phyloP scores from a whole-genome alignment of 2,329 filamentous ascomycete species.

The Cryphonectria japonica region DNA sequence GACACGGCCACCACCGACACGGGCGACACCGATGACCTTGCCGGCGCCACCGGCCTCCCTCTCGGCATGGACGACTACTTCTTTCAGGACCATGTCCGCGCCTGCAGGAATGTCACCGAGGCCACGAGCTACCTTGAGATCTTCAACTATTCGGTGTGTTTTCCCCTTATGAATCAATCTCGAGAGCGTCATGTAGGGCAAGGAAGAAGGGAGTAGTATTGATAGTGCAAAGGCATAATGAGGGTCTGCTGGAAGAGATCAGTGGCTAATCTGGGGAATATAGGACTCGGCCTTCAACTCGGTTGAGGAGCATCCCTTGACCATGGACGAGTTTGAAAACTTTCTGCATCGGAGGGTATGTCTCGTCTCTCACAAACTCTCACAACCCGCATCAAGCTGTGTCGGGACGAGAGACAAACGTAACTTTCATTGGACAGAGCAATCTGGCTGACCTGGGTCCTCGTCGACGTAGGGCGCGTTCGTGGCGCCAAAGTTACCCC shows the following conservation, averaged over 20 bases:
- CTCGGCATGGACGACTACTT: slow-evolving; percentile 61
- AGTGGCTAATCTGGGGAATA: slow-evolving; percentile 10
- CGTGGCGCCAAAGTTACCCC: slow-evolving; percentile 47
- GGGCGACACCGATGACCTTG: slow-evolving; percentile 2
- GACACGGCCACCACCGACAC: slow-evolving; percentile 10
- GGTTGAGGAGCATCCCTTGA: slow-evolving; percentile 55
- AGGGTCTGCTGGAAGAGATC: not conserved
- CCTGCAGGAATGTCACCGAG: slow-evolving; percentile 55
- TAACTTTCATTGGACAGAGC: too few relatives aligned
- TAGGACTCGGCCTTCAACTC: slow-evolving; percentile 56
- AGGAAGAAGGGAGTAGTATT: too few relatives aligned
- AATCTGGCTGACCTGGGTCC: slow-evolving; percentile 25
- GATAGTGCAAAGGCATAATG: too few relatives aligned
- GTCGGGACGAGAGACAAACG: not conserved
- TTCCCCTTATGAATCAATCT: not conserved
- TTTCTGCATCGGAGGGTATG: slow-evolving; percentile 56
- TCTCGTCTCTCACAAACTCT: slow-evolving; percentile 13
- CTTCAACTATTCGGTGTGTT: slow-evolving; percentile 60
- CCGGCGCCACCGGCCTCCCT: not conserved
- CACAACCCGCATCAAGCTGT: too few relatives aligned
- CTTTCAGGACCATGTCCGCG: slow-evolving; percentile 52
- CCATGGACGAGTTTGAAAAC: slow-evolving; percentile 60
- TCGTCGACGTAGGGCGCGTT: slow-evolving; percentile 53
- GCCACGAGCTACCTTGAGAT: slow-evolving; percentile 61
- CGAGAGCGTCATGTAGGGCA: too few relatives aligned